These are phyloP conservation scores for Xylariaceae sp. DNA, from an alignment of 2,329 filamentous ascomycete genomes.

Conservation along the genomic window DNA sequence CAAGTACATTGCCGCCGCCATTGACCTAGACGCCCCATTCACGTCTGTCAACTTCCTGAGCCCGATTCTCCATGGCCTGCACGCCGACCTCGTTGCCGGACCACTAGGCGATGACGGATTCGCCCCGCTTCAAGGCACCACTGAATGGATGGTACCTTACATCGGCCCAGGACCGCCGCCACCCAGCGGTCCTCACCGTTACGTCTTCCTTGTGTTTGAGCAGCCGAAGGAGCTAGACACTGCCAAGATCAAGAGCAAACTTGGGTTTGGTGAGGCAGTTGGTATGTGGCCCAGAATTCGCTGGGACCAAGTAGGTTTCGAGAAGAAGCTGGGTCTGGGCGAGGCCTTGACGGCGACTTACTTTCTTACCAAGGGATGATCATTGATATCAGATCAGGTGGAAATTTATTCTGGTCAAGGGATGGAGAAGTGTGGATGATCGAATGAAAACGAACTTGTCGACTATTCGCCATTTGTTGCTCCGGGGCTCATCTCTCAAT, in stretches of 20 bases:
- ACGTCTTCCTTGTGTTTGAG: conserved; percentile 13
- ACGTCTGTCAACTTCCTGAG: conserved; percentile 10
- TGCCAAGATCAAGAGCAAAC: conserved; percentile 7
- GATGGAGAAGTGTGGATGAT: too few species aligned
- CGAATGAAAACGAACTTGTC: too few species aligned
- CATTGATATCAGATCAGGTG: too few species aligned
- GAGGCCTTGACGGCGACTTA: too few species aligned
- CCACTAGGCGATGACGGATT: conserved; percentile 11
- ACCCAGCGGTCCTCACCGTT: conserved; percentile 15
- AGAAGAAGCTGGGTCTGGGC: background rate
- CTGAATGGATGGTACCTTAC: conserved; percentile 11
- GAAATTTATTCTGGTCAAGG: too few species aligned
- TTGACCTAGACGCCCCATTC: conserved; percentile 17
- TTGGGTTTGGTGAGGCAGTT: background rate
- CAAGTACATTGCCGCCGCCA: conserved; percentile 12
- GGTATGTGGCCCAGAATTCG: background rate
- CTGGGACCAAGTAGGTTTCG: background rate
- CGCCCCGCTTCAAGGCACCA: conserved; percentile 9
- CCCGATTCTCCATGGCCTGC: conserved; percentile 16
- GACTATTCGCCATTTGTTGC: too few species aligned
- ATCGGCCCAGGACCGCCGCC: conserved; percentile 11
- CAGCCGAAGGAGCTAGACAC: conserved; percentile 9
- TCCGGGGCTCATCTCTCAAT: too few species aligned
- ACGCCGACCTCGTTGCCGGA: conserved; percentile 11
- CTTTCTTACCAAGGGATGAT: too few species aligned